Percentiles rank a stretch among this genome's conserved stretches.
phyloP scores from a whole-genome alignment of 2,329 filamentous ascomycete species.

The Beauveria sp. region DNA sequence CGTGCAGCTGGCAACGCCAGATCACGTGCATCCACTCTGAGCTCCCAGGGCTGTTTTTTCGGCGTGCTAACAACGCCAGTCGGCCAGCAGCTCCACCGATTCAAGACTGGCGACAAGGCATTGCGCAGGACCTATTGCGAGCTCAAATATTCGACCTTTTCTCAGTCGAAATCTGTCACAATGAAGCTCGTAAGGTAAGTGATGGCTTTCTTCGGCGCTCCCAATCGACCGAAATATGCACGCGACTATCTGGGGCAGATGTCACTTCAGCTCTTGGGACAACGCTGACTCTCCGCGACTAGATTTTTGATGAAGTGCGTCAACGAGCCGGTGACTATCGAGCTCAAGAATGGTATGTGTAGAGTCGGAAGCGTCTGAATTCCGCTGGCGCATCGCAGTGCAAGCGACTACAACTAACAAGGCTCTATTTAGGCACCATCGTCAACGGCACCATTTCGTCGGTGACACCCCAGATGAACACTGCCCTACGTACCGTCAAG shows the following conservation, averaged over 20 bases:
- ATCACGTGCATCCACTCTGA: conserved; percentile 4
- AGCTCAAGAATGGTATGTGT: conserved; percentile 89
- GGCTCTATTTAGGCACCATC: conserved; percentile 63
- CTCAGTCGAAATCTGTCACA: conserved; percentile 31
- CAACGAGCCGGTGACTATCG: conserved; percentile 97
- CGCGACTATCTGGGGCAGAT: conserved; percentile 31
- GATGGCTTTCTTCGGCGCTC: not conserved
- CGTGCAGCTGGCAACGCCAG: not conserved
- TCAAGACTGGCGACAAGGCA: conserved; percentile 8
- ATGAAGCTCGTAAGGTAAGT: conserved; percentile 97
- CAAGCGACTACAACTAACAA: not conserved
- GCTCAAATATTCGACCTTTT: not conserved
- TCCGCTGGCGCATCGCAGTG: not conserved
- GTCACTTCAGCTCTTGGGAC: not conserved
- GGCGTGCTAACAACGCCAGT: not conserved
- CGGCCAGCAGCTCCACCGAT: conserved; percentile 12
- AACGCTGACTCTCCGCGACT: conserved; percentile 22
- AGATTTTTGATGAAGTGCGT: conserved; percentile 99
- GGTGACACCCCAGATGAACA: conserved; percentile 98
- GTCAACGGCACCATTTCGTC: conserved; percentile 95
- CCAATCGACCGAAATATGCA: conserved; percentile 16
- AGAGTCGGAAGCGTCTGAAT: no score
- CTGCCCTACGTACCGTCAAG: conserved; percentile 87
- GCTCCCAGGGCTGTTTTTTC: conserved; percentile 1
- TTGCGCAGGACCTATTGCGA: conserved; percentile 6